These are phyloP conservation scores for Podaxis carcinomalis DNA, from an alignment of 768 basidiomycete species.

Conservation along the genomic window DNA sequence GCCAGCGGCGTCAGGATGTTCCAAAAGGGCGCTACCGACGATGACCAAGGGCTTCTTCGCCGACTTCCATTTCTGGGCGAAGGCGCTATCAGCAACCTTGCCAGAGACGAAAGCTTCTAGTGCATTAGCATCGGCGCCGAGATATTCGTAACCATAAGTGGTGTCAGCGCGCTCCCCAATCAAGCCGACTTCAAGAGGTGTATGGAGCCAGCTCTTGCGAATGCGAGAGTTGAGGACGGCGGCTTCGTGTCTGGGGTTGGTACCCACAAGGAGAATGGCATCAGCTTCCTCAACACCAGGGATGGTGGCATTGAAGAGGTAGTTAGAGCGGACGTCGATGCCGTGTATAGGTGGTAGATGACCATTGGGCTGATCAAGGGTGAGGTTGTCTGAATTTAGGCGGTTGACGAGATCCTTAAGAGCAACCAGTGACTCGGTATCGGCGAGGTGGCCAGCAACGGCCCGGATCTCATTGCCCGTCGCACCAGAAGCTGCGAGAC, in stretches of 20 bases:
- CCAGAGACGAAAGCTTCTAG: constrained; percentile 75
- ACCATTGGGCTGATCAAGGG: constrained; percentile 72
- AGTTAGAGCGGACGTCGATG: constrained; percentile 91
- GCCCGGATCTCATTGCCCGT: constrained; percentile 92
- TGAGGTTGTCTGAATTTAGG: constrained; percentile 91
- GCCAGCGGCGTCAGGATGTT: constrained; percentile 80
- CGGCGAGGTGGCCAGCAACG: constrained; percentile 88
- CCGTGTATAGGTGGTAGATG: constrained; percentile 68
- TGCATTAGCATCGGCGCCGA: constrained; percentile 74
- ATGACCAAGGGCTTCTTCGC: constrained; percentile 93
- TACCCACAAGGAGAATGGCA: constrained; percentile 88
- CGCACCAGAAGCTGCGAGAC: constrained; percentile 76
- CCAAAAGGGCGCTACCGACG: constrained; percentile 81
- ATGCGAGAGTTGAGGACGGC: constrained; percentile 97
- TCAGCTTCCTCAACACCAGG: constrained; percentile 90
- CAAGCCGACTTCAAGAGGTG: constrained; percentile 79
- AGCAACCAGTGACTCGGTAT: constrained; percentile 90
- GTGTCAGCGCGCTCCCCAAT: constrained; percentile 91
- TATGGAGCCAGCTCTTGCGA: constrained; percentile 90
- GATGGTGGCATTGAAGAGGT: constrained; percentile 93
- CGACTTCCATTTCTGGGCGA: constrained; percentile 81
- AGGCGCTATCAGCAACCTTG: constrained; percentile 48
- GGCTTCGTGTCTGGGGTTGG: constrained; percentile 96
- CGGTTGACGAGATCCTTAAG: constrained; percentile 92
- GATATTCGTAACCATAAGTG: constrained; percentile 89